phyloP scores from a whole-genome alignment of 805 yeast genomes.

The Candida boleticola region DNA sequence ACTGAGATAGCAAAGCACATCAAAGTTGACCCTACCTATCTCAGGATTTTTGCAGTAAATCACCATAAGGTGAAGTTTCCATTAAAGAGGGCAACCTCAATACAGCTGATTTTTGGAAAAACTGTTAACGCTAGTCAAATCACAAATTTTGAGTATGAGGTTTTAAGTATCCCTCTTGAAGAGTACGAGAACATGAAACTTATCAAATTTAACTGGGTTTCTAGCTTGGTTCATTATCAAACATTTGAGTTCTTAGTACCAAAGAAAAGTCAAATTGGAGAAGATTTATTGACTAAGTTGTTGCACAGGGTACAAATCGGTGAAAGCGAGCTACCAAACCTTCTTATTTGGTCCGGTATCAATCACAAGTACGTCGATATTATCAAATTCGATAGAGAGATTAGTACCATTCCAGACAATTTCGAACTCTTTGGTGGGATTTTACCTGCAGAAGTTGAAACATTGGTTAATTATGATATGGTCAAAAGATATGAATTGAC shows the following conservation, averaged over 20 bases:
- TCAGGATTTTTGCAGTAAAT: slow-evolving; percentile 64
- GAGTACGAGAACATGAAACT: slow-evolving; percentile 77
- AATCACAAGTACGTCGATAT: slow-evolving; percentile 38
- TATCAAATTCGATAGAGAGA: slow-evolving; percentile 32
- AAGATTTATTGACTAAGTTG: slow-evolving; percentile 53
- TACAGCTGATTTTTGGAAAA: slow-evolving; percentile 43
- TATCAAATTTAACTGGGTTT: slow-evolving; percentile 68
- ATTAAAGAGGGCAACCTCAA: slow-evolving; percentile 28
- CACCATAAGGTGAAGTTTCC: slow-evolving; percentile 59
- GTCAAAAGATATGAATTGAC: slow-evolving; percentile 16
- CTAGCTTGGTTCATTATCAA: slow-evolving; percentile 66
- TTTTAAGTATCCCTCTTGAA: slow-evolving; percentile 66
- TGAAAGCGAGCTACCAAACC: slow-evolving; percentile 42
- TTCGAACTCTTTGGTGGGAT: slow-evolving; percentile 40
- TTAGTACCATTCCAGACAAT: slow-evolving; percentile 33
- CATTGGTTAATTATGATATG: slow-evolving; percentile 36
- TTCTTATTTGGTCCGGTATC: slow-evolving; percentile 58
- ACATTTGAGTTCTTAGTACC: slow-evolving; percentile 69
- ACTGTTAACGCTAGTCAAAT: slow-evolving; percentile 44
- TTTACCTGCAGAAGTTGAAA: slow-evolving; percentile 42
- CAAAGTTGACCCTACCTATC: slow-evolving; percentile 49
- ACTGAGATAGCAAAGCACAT: slow-evolving; percentile 55
- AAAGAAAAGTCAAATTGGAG: slow-evolving; percentile 52
- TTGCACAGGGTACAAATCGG: slow-evolving; percentile 53
- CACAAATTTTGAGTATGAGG: slow-evolving; percentile 64